Base-by-base conservation (phyloP, 176 grass and related monocot species). In the Alopecurus myosuroides region DNA sequence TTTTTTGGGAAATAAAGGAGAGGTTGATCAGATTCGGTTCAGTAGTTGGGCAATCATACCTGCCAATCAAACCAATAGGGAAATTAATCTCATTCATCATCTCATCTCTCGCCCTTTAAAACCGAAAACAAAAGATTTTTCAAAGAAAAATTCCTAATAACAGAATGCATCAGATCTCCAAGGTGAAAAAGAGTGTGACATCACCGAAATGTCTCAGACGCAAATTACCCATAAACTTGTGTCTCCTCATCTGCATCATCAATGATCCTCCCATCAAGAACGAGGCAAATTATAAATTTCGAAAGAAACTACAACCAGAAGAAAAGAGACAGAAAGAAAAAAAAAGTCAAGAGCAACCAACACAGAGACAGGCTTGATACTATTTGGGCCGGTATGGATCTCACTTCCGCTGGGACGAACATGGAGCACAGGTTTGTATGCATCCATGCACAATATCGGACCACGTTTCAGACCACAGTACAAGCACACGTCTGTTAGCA, bases 31-130 rank as follows among this genome's bases (percentile, higher is more conserved):
- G 87, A 85, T 85, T 76, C 60, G 39, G 87, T 83, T 89, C 82
- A 85, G 40, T 74, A 81, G 68, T 29, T 15, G 39, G 68, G 70
- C 87, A 77, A 89, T 89, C 87, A 89, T 81, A 17, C 2, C 40
- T 8, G 88, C 77, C 82, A 58, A 40, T 89, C 88, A 85, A 89
- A 85, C 88, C 88, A 89, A 89, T 89, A 89, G 88, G 88, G 88
- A 85, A 89, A 77, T 18, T 51, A 81, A 40, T 69, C 11, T 60
- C 57, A 36, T 64, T 81, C 82, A 50, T 89, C 88, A 89, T 70
- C 4, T 77, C 61, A 81, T 69, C 82, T 29, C 60, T 57, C 9
- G 1, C 12, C 4, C 33, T 53, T 9, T 7, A n/a, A 6, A 51
- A 7, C 1, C n/a, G n/a, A n/a, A n/a, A 66, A 11, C 17, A 31